A percentile compares a stretch with the other conserved stretches of the same genome.
These are phyloP conservation scores for Annulohypoxylon stygium DNA, from an alignment of 495 filamentous ascomycete genomes.

Conservation along the genomic window DNA sequence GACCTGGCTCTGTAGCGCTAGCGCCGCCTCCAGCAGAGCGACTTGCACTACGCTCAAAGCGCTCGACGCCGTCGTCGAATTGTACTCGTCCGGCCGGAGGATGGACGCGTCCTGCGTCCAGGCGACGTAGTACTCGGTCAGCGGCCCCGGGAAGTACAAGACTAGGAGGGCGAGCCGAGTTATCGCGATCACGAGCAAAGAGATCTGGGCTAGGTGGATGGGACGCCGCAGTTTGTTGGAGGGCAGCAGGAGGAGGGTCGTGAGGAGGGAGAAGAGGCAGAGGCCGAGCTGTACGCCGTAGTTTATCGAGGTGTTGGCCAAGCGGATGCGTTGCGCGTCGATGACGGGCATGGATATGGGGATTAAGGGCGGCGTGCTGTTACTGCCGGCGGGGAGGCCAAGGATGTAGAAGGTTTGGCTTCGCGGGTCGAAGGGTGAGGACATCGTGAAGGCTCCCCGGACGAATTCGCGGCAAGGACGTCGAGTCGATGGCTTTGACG, in stretches of 20 bases:
- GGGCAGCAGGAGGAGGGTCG: slow-evolving; percentile 32
- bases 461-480: background rate
- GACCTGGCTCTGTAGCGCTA: slow-evolving; percentile 32
- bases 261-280: slow-evolving; percentile 24
- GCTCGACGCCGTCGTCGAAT: slow-evolving; percentile 12
- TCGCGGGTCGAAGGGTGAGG: slow-evolving; percentile 30
- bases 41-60: slow-evolving; percentile 31
- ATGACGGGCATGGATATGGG: slow-evolving; percentile 35
- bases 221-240: slow-evolving; percentile 26
- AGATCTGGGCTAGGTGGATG: slow-evolving; percentile 27
- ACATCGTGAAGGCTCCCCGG: slow-evolving; percentile 14
- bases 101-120: slow-evolving; percentile 37
- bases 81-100: slow-evolving; percentile 20
- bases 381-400: slow-evolving; percentile 6
- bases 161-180: slow-evolving; percentile 30
- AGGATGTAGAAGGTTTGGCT: slow-evolving; percentile 42
- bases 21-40: slow-evolving; percentile 31
- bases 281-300: slow-evolving; percentile 43
- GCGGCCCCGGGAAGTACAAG: slow-evolving; percentile 41
- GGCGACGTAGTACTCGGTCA: slow-evolving; percentile 43
- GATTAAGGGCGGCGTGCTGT: slow-evolving; percentile 13
- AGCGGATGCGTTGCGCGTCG: slow-evolving; percentile 39
- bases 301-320: slow-evolving; percentile 41
- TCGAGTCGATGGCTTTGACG: background rate
- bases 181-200: slow-evolving; percentile 8